Evolutionary conservation across 169 alveolate species (phyloP).

Genomic region (Cryptosporidium ubiquitum): DNA sequence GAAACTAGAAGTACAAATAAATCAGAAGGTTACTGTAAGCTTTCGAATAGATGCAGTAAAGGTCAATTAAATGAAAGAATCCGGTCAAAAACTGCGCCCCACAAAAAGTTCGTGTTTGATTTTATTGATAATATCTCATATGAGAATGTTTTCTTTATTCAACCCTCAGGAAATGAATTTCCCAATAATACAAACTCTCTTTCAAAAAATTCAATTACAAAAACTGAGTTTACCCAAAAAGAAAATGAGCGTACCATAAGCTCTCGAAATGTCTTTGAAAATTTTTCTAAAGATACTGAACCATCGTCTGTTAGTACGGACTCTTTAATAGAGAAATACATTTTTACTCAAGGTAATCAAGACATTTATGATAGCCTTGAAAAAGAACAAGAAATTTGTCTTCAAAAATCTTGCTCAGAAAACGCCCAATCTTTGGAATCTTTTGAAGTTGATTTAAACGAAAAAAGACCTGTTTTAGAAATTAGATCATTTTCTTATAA

Average conservation of each 20-base stretch:
- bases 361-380: not conserved
- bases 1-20: slow-evolving; percentile 1
- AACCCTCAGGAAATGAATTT: not conserved
- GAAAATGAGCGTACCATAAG: not conserved
- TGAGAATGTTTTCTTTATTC: not conserved
- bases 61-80: not conserved
- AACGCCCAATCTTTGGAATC: slow-evolving; percentile 24
- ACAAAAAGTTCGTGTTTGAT: not conserved
- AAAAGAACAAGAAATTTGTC: not conserved
- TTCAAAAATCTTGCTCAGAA: not conserved
- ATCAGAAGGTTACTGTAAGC: not conserved
- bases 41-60: not conserved
- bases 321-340: not conserved
- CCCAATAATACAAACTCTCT: not conserved
- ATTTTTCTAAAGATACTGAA: not conserved
- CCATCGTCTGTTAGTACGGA: not conserved
- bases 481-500: not conserved
- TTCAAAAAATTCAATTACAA: not conserved
- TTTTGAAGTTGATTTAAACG: not conserved
- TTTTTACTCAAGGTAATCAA: not conserved
- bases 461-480: not conserved
- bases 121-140: not conserved
- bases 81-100: not conserved
- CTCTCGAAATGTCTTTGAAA: not conserved
- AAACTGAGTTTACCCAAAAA: not conserved